Evolutionary conservation across 257 asterid genomes (phyloP).

Genomic region (Fraxinus quadrangulata): DNA sequence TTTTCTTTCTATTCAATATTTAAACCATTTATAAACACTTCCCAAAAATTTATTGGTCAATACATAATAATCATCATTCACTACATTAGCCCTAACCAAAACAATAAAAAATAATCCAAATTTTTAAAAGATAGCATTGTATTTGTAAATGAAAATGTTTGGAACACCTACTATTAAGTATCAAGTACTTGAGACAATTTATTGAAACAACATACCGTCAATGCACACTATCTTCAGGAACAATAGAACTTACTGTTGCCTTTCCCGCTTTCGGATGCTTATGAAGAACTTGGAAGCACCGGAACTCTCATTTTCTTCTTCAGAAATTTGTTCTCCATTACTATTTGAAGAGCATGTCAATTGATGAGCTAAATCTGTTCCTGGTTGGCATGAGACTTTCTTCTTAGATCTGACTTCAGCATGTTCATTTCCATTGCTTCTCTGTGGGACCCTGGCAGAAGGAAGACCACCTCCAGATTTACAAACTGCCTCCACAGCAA

Average conservation of each 20-base stretch:
- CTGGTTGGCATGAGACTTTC: conserved; percentile 29
- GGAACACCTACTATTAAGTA: conserved; percentile 9
- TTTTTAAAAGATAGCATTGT: conserved; percentile 5
- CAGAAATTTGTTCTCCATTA: conserved; percentile 50
- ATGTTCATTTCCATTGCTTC: conserved; percentile 18
- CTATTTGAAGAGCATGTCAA: conserved; percentile 19
- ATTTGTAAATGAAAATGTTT: conserved; percentile 12
- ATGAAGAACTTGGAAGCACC: conserved; percentile 35
- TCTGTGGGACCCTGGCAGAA: conserved; percentile 24
- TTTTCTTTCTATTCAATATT: too few species aligned
- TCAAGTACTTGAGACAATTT: conserved; percentile 21
- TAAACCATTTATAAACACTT: too few species aligned
- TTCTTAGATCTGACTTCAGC: conserved; percentile 25
- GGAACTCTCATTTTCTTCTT: conserved; percentile 45
- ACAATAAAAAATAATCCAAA: neutral
- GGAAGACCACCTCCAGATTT: conserved; percentile 28
- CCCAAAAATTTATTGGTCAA: conserved; percentile 10
- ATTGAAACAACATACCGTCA: conserved; percentile 6
- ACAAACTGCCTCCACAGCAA: conserved; percentile 25
- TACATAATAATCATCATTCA: conserved; percentile 1
- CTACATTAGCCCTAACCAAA: neutral
- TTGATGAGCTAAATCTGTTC: conserved; percentile 29
- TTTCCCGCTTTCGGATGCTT: conserved; percentile 41
- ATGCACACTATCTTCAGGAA: neutral
- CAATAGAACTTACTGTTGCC: conserved; percentile 45